Evolutionary conservation across 2,329 filamentous ascomycete species (phyloP).

Genomic region (Penicillium sp.): DNA sequence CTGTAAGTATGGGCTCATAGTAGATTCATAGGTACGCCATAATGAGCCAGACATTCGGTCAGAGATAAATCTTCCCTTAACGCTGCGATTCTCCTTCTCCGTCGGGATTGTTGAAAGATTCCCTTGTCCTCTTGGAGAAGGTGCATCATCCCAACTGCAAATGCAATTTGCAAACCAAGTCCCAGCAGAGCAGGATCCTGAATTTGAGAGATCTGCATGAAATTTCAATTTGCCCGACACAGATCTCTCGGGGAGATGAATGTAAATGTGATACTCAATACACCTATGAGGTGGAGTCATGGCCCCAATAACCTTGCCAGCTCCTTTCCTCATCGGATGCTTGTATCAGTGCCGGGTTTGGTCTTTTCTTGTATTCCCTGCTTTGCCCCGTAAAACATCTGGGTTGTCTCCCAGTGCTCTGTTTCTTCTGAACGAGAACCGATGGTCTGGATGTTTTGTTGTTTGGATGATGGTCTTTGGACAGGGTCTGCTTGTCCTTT

Average conservation of each 20-base stretch:
- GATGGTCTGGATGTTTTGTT: not conserved
- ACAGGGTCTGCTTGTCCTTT: not conserved
- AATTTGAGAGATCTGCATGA: not conserved
- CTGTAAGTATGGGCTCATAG: too few relatives aligned
- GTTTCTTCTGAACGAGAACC: not conserved
- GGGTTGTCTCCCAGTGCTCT: not conserved
- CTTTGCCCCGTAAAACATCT: not conserved
- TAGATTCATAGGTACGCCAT: not conserved
- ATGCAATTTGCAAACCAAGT: not conserved
- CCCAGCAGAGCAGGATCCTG: not conserved
- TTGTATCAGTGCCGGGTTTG: too few relatives aligned
- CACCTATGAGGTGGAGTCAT: conserved; percentile 14
- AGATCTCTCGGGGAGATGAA: not conserved
- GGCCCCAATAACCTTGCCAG: conserved; percentile 20
- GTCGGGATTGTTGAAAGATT: too few relatives aligned
- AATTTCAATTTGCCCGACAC: not conserved
- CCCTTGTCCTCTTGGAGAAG: not conserved
- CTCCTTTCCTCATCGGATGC: conserved; percentile 16
- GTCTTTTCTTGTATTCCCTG: conserved; percentile 5
- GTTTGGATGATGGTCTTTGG: not conserved
- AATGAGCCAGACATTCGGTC: not conserved
- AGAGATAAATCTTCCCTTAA: not conserved
- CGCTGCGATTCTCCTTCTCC: too few relatives aligned
- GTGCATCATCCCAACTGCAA: not conserved
- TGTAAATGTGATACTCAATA: not conserved